phyloP scores from a whole-genome alignment of 495 filamentous ascomycete species.

The Annulohypoxylon nitens region DNA sequence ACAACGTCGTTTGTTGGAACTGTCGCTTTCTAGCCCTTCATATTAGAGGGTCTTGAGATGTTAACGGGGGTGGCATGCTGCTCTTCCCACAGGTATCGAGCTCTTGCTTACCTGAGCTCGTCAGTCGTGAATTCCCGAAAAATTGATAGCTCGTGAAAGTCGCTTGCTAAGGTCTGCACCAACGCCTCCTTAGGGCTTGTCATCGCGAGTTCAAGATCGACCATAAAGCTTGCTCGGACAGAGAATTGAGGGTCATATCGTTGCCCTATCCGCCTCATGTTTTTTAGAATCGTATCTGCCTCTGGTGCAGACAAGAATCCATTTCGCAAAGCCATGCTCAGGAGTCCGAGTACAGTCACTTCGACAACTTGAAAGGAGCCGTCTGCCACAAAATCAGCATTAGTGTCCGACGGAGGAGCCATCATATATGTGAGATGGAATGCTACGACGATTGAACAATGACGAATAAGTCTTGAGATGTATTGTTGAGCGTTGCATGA shows the following conservation, averaged over 20 bases:
- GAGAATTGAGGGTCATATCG: constrained; percentile 33
- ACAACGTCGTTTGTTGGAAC: not conserved
- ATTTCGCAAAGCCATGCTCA: constrained; percentile 47
- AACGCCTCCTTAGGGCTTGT: constrained; percentile 37
- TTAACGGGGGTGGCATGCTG: constrained; percentile 12
- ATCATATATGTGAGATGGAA: no score
- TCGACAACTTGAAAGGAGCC: constrained; percentile 36
- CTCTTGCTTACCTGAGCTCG: constrained; percentile 40
- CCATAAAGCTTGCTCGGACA: constrained; percentile 43
- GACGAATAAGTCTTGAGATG: not conserved
- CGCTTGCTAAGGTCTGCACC: constrained; percentile 42
- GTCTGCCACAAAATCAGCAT: constrained; percentile 33
- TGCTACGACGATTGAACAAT: no score
- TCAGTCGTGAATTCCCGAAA: constrained; percentile 47
- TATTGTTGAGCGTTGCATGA: not conserved
- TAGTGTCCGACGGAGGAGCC: no score
- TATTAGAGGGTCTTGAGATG: constrained; percentile 21
- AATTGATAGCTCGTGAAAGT: constrained; percentile 43
- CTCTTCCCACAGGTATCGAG: constrained; percentile 21
- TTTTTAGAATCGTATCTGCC: constrained; percentile 31
- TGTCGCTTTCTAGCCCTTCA: constrained; percentile 30
- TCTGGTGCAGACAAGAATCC: constrained; percentile 32
- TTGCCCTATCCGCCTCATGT: constrained; percentile 32
- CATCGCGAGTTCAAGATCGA: constrained; percentile 45
- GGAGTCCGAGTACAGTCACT: constrained; percentile 37